Evolutionary conservation across 495 filamentous ascomycete species (phyloP).

Genomic region (Hypoxylon lienhwacheense): DNA sequence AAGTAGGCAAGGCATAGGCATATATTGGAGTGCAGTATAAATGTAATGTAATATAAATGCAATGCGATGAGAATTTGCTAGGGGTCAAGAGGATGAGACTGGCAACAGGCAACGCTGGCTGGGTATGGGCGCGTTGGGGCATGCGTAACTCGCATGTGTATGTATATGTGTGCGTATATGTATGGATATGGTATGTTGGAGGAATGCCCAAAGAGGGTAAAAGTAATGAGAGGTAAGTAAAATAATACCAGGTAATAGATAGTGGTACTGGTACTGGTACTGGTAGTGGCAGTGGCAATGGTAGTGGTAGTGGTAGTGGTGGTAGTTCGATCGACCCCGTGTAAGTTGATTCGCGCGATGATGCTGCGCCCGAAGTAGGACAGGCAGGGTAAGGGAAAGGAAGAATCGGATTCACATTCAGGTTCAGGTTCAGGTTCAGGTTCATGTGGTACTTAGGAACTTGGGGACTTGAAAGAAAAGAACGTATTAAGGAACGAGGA

Average conservation of each 20-base stretch:
- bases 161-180: slow-evolving; percentile 7
- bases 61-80: slow-evolving; percentile 2
- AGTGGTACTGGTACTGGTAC: slow-evolving; percentile 14
- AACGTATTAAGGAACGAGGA: no score
- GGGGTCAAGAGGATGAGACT: no score
- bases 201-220: no score
- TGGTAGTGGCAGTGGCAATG: not conserved
- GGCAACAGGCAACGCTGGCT: slow-evolving; percentile 9
- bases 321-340: slow-evolving; percentile 13
- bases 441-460: slow-evolving; percentile 31
- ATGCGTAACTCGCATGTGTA: slow-evolving; percentile 4
- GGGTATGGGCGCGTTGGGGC: slow-evolving; percentile 3
- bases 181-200: slow-evolving; percentile 4
- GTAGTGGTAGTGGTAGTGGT: slow-evolving; percentile 5
- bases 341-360: slow-evolving; percentile 31
- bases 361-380: not conserved
- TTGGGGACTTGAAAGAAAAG: no score
- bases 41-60: no score
- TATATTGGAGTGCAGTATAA: no score
- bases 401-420: no score
- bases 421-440: no score
- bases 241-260: no score
- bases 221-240: slow-evolving; percentile 18
- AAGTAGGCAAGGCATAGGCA: slow-evolving; percentile 8
- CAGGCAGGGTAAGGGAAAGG: not conserved